These are phyloP conservation scores for Tieghemiomyces parasiticus DNA, from an alignment of 192 early-diverging fungal genomes.

Conservation along the genomic window DNA sequence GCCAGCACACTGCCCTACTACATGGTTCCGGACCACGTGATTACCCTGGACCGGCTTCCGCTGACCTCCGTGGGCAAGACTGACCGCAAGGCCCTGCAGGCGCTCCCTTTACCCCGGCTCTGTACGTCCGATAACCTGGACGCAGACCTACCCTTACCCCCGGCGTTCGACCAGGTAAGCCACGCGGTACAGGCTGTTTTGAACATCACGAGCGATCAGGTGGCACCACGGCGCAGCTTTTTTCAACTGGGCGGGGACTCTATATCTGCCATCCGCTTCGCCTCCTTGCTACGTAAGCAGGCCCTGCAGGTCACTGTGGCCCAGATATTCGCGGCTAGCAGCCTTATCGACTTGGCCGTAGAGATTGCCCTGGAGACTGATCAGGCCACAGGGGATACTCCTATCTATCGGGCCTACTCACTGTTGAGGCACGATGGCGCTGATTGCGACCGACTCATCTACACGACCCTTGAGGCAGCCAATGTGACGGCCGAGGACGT, in stretches of 20 bases:
- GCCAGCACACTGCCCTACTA: neutral
- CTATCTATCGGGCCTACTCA: too few species aligned
- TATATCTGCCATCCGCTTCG: slow-evolving; percentile 10
- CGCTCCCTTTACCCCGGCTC: neutral
- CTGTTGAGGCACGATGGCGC: too few species aligned
- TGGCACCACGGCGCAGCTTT: slow-evolving; percentile 5
- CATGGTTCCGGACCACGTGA: neutral
- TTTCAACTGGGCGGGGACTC: slow-evolving; percentile 22
- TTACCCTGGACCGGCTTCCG: neutral
- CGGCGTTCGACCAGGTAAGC: neutral
- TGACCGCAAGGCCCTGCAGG: neutral
- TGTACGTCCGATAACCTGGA: neutral
- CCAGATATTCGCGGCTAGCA: too few species aligned
- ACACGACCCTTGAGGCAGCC: too few species aligned
- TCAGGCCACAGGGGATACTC: too few species aligned
- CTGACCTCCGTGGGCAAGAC: neutral
- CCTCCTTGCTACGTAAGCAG: too few species aligned
- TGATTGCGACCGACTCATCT: too few species aligned
- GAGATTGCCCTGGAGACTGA: too few species aligned
- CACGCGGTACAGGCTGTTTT: neutral
- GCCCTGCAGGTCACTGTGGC: too few species aligned
- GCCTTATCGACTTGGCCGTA: too few species aligned
- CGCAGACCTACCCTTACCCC: neutral
- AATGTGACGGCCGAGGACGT: too few species aligned
- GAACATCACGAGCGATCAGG: neutral